Base-by-base conservation (phyloP, 1,284 basidiomycete species). In the Ustilago nuda region DNA sequence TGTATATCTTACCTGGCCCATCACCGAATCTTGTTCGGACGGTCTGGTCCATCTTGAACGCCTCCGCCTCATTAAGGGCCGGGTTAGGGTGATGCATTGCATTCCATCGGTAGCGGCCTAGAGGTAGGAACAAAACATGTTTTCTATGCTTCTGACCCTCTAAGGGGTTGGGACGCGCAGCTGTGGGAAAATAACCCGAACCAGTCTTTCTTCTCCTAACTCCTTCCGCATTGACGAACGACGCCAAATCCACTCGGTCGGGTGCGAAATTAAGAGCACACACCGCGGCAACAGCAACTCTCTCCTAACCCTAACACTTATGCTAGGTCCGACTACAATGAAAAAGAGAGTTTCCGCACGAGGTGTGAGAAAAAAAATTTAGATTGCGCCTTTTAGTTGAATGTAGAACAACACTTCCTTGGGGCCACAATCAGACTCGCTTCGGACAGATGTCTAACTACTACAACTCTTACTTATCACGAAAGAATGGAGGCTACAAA, bases 91-190 rank as follows among this genome's bases (percentile, higher is more conserved):
- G n/a, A 7, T 45, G 43, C 43, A 11, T 19, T 45, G 43, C 43
- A 45, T 45, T 45, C n/a, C n/a, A 45, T 45, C 43, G 48, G 48
- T 4, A 19, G 8, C 4, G 23, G 27, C 6, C 23, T 13, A 32
- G 37, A 50, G 8, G 48, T n/a, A 50, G 48, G 48, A 50, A 50
- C 48, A 50, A 50, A 50, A 50, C n/a, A 50, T 23, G 30, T 27
- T 50, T 32, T 50, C 27, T 23, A 50, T 50, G 12, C 23, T 30
- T 15, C n/a, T 32, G 23, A 32, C 1, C 11, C 23, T 50, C 27
- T 13, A 23, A 50, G 48, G 48, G 27, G 48, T n/a, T 48, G 5
- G 5, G 23, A 23, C 46, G 46, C 4, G 46, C 15, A 43, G 39
- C n/a, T 17, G 39, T 5, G 39, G 15, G 39, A 43, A 3, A 12